These are phyloP conservation scores for Pythium myriotylum DNA, from an alignment of 352 stramenopile species.

Conservation along the genomic window DNA sequence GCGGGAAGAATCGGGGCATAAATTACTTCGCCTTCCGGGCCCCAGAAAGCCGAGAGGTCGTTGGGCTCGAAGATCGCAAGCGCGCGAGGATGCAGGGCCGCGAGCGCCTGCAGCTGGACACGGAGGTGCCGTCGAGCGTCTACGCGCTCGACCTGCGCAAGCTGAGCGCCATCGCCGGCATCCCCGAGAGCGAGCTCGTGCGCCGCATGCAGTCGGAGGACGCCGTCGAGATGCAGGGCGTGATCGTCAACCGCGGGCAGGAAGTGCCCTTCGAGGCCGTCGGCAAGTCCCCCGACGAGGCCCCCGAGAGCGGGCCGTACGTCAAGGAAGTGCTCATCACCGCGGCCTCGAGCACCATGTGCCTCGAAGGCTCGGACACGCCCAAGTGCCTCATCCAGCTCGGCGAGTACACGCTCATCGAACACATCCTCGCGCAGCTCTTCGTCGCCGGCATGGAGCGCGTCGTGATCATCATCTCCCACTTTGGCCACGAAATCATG, in stretches of 20 bases:
- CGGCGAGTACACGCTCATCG: conserved; percentile 77
- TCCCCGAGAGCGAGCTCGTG: conserved; percentile 71
- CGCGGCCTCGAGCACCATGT: conserved; percentile 78
- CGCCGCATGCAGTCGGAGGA: conserved; percentile 72
- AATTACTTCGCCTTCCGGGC: too few relatives aligned
- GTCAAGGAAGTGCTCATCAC: conserved; percentile 83
- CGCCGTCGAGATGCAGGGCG: conserved; percentile 80
- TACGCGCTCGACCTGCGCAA: conserved; percentile 73
- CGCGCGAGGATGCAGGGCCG: conserved; percentile 17
- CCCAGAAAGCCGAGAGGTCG: too few relatives aligned
- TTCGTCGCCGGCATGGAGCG: conserved; percentile 82
- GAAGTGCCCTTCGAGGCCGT: conserved; percentile 82
- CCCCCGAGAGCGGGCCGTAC: conserved; percentile 15
- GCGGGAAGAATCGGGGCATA: too few relatives aligned
- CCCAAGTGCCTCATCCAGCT: conserved; percentile 81
- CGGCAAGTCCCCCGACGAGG: conserved; percentile 39
- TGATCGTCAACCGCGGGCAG: conserved; percentile 76
- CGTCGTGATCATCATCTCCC: conserved; percentile 86
- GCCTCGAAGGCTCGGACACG: conserved; percentile 73
- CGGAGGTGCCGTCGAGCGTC: conserved; percentile 78
- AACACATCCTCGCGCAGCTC: conserved; percentile 81
- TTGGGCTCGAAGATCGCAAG: too few relatives aligned
- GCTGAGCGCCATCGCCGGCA: conserved; percentile 62
- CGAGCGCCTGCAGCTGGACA: conserved; percentile 60
- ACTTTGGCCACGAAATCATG: conserved; percentile 82